Percentiles rank a stretch among this genome's conserved stretches.
These are phyloP conservation scores for Tolypocladium capitatum DNA, from an alignment of 2,329 filamentous ascomycete genomes.

Conservation along the genomic window DNA sequence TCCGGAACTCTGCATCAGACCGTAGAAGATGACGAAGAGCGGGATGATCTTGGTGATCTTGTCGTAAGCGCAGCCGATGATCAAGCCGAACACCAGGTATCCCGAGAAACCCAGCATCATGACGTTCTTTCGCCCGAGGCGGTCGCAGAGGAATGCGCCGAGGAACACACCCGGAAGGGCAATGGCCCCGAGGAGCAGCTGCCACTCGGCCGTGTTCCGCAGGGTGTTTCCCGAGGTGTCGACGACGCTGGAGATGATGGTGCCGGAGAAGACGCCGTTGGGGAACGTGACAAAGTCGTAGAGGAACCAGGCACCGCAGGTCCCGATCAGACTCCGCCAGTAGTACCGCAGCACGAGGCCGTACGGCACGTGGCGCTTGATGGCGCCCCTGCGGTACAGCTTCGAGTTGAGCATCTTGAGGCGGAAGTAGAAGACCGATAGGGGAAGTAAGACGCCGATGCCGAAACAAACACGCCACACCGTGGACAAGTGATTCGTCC, in stretches of 20 bases:
- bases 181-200: constrained; percentile 29
- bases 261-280: constrained; percentile 31
- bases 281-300: constrained; percentile 35
- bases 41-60: constrained; percentile 33
- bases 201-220: constrained; percentile 31
- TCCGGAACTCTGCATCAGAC: constrained; percentile 34
- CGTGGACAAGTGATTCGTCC: constrained; percentile 20
- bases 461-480: constrained; percentile 36
- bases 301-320: constrained; percentile 42
- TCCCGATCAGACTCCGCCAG: constrained; percentile 39
- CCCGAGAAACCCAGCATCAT: constrained; percentile 37
- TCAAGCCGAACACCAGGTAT: constrained; percentile 36
- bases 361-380: constrained; percentile 37
- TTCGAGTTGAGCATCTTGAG: constrained; percentile 37
- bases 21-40: constrained; percentile 38
- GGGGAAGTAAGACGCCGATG: constrained; percentile 33
- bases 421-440: constrained; percentile 43
- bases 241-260: constrained; percentile 26
- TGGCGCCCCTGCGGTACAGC: constrained; percentile 38
- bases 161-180: constrained; percentile 35
- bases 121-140: constrained; percentile 32
- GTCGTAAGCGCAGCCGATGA: constrained; percentile 35
- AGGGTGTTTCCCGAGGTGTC: constrained; percentile 20
- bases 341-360: constrained; percentile 36
- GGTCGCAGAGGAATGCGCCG: constrained; percentile 33